Percentiles rank a stretch among this genome's conserved stretches.
Evolutionary conservation across 2,329 filamentous ascomycete genomes (phyloP).

Genomic region (Beauveria pseudobassiana): DNA sequence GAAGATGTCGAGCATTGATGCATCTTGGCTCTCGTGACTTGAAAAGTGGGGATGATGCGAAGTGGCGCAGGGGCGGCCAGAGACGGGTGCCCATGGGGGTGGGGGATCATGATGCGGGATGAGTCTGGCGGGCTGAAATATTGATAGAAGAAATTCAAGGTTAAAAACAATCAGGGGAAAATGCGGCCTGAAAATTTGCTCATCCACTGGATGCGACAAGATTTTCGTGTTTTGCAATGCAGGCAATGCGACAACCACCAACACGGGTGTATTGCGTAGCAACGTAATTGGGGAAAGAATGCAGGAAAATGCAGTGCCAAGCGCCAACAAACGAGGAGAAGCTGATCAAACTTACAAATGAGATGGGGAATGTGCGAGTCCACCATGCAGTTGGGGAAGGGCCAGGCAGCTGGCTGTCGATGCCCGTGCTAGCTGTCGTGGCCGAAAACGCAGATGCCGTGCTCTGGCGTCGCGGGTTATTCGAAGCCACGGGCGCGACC

Average conservation of each 20-base stretch:
- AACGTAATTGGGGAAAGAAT: not conserved
- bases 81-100: conserved; percentile 12
- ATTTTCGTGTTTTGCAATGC: not conserved
- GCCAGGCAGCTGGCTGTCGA: conserved; percentile 20
- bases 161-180: not conserved
- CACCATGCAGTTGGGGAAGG: conserved; percentile 20
- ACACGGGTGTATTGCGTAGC: not conserved
- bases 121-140: not conserved
- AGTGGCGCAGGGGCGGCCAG: conserved; percentile 1
- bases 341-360: conserved; percentile 13
- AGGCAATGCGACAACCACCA: not conserved
- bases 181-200: not conserved
- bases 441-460: conserved; percentile 18
- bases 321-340: conserved; percentile 8
- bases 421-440: conserved; percentile 16
- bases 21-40: conserved; percentile 12
- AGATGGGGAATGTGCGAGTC: conserved; percentile 41
- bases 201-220: not conserved
- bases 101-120: conserved; percentile 14
- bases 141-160: not conserved
- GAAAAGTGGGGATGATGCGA: conserved; percentile 7
- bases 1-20: conserved; percentile 14
- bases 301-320: not conserved
- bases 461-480: conserved; percentile 32
- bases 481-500: conserved; percentile 18